Evolutionary conservation across 257 asterid genomes (phyloP).

Genomic region (Fraxinus cuspidata): DNA sequence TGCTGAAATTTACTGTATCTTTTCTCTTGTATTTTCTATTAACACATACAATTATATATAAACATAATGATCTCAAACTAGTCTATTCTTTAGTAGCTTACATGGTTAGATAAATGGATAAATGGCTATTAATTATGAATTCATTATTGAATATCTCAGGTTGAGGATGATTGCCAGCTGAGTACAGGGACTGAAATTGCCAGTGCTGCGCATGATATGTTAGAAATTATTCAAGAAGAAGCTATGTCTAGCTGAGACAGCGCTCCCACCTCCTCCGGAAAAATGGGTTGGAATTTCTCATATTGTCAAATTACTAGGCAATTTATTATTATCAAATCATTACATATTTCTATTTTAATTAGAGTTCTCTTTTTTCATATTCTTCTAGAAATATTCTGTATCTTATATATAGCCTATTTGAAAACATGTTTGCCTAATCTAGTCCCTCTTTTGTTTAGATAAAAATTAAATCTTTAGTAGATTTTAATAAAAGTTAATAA

Average conservation of each 20-base stretch:
- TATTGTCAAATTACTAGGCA: not conserved
- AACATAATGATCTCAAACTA: too few species aligned
- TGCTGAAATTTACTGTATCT: not conserved
- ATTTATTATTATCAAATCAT: conserved; percentile 19
- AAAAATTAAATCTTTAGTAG: too few species aligned
- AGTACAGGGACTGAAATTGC: conserved; percentile 68
- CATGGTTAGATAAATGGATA: too few species aligned
- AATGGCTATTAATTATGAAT: not conserved
- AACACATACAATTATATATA: not conserved
- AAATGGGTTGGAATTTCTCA: conserved; percentile 13
- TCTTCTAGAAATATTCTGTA: conserved; percentile 30
- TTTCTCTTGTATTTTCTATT: not conserved
- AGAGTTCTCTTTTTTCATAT: conserved; percentile 8
- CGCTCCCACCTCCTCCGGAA: not conserved
- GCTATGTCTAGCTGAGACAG: conserved; percentile 29
- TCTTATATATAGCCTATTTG: conserved; percentile 13
- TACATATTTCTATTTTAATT: conserved; percentile 12
- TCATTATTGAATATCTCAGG: conserved; percentile 34
- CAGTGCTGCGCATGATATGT: conserved; percentile 58
- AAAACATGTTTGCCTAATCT: too few species aligned
- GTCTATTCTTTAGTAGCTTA: not conserved
- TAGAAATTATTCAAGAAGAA: conserved; percentile 57
- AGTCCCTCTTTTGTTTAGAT: too few species aligned
- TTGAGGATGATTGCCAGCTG: conserved; percentile 63
- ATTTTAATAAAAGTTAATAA: too few species aligned